phyloP scores from a whole-genome alignment of 2,329 filamentous ascomycete genomes.

The Sporothrix protearum region DNA sequence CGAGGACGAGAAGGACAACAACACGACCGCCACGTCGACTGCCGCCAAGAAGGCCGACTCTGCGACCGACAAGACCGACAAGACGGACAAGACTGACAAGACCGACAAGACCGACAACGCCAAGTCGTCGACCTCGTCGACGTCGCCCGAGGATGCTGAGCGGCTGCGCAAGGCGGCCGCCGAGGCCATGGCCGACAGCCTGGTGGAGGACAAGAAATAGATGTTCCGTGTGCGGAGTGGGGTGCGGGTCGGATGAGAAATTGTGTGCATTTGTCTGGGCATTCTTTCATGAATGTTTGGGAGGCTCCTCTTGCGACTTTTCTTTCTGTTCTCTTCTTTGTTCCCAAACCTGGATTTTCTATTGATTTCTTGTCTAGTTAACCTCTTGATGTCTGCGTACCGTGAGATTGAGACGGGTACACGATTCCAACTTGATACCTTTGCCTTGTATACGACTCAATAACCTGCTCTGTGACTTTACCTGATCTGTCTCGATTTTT shows the following conservation, averaged over 20 bases:
- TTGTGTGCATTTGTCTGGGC: not conserved
- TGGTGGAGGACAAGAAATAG: conserved; percentile 30
- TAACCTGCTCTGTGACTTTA: not conserved
- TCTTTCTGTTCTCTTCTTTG: not conserved
- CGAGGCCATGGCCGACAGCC: conserved; percentile 32
- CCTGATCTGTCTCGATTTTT: not conserved
- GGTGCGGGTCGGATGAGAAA: not conserved
- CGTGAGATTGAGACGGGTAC: not conserved
- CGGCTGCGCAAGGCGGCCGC: conserved; percentile 32
- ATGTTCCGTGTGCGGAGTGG: not conserved
- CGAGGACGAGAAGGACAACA: conserved; percentile 81
- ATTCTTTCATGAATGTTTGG: not conserved
- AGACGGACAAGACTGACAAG: not conserved
- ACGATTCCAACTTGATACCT: conserved; percentile 13
- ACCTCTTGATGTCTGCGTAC: not conserved
- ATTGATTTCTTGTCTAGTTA: not conserved
- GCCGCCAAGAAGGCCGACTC: conserved; percentile 43
- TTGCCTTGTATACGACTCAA: not conserved
- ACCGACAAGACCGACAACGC: not conserved
- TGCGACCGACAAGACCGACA: not conserved
- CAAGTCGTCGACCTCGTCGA: conserved; percentile 18
- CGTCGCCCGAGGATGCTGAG: conserved; percentile 28
- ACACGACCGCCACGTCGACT: conserved; percentile 38
- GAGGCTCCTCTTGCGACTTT: not conserved
- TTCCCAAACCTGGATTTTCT: not conserved